Base-by-base conservation (phyloP, 73 alveolate species). In the Paramecium sonneborni region DNA sequence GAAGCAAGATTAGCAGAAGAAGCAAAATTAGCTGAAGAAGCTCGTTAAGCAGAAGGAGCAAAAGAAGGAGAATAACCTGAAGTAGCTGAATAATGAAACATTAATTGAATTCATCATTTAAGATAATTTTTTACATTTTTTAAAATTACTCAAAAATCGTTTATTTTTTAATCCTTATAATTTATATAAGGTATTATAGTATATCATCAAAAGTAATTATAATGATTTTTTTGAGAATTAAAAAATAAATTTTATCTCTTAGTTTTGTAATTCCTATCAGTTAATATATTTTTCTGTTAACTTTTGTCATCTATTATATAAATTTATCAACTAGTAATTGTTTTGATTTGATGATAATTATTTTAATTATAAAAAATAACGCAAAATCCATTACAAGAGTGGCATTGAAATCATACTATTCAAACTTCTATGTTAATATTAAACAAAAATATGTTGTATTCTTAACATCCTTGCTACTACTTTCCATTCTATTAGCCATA, bases 1-100 rank as follows among this genome's bases (percentile, higher is more conserved):
- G 94, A 85, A 55, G 92, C 92, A 4, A 85, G 91, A 69, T 57
- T 82, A 43, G 94, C 94, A 37, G 89, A 69, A 7, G 69, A 88
- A 48, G 79, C 85, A 41, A 79, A 41, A 24, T 18, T 44, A 20
- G 90, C 69, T 20, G 90, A 76, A 76, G 88, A 76, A 20, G 88
- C 70, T 39, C 14, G 43, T 11, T 76, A 21, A 32, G 89, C 89
- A 37, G 89, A 76, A 39, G 89, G 52, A 76, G 89, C 48, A 20
- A 76, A 38, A 76, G 43, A 28, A 32, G 89, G 72, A 24, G 89
- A 48, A 26, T 35, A 76, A 28, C 43, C 82, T 58, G 82, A 58
- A 48, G 67, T 15, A 1, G 67, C 67, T 48, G 67, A 48, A 15
- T n/a, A n/a, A n/a, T 48, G 67, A 48, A 48, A n/a, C 67, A 48